phyloP scores from a whole-genome alignment of 805 yeast species.

The Kodamaea fukazawae region DNA sequence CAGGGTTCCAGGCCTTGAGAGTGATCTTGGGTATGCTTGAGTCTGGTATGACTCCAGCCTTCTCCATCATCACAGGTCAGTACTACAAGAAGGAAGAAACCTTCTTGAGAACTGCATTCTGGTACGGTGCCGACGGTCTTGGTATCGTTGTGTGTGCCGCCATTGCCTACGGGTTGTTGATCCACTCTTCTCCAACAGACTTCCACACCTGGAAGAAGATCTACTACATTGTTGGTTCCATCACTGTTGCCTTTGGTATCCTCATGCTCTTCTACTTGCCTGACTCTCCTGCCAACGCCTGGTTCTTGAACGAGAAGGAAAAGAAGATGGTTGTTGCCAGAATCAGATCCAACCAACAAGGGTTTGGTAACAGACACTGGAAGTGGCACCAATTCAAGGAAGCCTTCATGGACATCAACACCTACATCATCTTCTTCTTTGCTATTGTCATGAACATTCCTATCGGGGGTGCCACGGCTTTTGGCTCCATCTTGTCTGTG shows the following conservation, averaged over 20 bases:
- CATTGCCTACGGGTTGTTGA: conserved; percentile 19
- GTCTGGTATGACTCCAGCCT: conserved; percentile 39
- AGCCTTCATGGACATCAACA: conserved; percentile 16
- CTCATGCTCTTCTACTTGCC: conserved; percentile 31
- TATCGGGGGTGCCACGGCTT: conserved; percentile 8
- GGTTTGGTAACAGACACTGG: conserved; percentile 42
- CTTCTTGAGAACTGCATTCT: conserved; percentile 23
- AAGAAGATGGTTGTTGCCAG: conserved; percentile 44
- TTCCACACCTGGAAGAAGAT: conserved; percentile 39
- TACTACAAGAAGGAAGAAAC: conserved; percentile 47
- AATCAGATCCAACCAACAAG: conserved; percentile 53
- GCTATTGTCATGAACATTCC: conserved; percentile 8
- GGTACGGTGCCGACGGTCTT: conserved; percentile 28
- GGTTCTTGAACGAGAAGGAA: conserved; percentile 43
- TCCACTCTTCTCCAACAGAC: conserved; percentile 12
- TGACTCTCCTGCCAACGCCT: conserved; percentile 33
- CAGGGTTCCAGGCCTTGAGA: conserved; percentile 44
- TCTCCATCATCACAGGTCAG: conserved; percentile 53
- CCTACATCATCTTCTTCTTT: conserved; percentile 8
- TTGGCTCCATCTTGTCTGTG: conserved; percentile 19
- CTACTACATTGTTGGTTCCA: conserved; percentile 42
- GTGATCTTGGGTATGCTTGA: neutral
- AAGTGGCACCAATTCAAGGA: conserved; percentile 20
- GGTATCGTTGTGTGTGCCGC: conserved; percentile 20
- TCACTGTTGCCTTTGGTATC: conserved; percentile 33